Percentiles rank a stretch among this genome's conserved stretches.
phyloP scores from a whole-genome alignment of 116 monocot species.

The Trichopus zeylanicus region DNA sequence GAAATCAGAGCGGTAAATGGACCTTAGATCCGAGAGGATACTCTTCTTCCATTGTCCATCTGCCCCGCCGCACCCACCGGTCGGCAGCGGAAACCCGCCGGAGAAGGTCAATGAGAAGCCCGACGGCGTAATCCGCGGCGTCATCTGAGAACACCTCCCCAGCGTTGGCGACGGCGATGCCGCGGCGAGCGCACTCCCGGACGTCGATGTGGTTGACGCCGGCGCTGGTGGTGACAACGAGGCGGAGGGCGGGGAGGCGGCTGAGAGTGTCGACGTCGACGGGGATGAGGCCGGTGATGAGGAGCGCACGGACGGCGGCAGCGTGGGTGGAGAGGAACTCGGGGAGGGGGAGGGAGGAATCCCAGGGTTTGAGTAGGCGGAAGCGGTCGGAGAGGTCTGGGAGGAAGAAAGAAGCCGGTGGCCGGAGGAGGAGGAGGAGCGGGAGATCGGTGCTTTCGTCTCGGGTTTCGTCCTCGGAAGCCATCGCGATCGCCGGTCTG shows the following conservation, averaged over 20 bases:
- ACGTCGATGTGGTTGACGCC: conserved; percentile 29
- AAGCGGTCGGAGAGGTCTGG: too few species aligned
- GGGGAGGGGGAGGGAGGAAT: background rate
- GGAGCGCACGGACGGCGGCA: background rate
- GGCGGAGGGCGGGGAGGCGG: conserved; percentile 18
- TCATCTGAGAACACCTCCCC: conserved; percentile 23
- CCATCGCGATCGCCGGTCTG: too few species aligned
- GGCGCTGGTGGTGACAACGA: conserved; percentile 16
- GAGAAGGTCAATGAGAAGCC: conserved; percentile 25
- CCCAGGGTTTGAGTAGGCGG: too few species aligned
- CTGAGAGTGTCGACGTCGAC: conserved; percentile 11
- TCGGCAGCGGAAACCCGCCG: conserved; percentile 32
- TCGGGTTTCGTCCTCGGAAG: too few species aligned
- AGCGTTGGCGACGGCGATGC: conserved; percentile 26
- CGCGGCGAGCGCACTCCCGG: conserved; percentile 21
- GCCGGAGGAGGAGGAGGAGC: too few species aligned
- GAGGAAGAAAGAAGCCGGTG: too few species aligned
- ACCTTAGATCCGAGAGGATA: conserved; percentile 38
- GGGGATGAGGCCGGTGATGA: background rate
- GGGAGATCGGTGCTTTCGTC: too few species aligned
- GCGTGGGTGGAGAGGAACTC: background rate
- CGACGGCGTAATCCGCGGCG: conserved; percentile 35
- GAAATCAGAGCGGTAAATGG: too few species aligned
- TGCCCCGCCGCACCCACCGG: conserved; percentile 24
- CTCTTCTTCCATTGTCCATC: conserved; percentile 15